phyloP scores from a whole-genome alignment of 371 early-diverging fungal genomes.

The Mucor mucedo region DNA sequence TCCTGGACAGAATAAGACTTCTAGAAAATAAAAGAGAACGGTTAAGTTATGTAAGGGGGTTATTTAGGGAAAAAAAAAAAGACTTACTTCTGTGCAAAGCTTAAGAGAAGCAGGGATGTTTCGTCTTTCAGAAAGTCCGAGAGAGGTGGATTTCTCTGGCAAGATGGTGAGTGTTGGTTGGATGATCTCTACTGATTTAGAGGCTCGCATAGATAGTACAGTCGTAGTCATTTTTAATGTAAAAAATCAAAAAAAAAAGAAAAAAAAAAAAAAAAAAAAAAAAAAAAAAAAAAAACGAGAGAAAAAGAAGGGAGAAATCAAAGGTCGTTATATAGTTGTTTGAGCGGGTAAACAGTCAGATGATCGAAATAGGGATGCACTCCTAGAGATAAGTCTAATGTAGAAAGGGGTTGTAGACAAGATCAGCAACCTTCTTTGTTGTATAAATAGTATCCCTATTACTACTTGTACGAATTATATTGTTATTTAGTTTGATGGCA shows the following conservation, averaged over 20 bases:
- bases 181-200: slow-evolving; percentile 19
- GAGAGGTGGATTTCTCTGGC: slow-evolving; percentile 26
- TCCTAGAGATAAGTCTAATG: not conserved
- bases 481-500: not conserved
- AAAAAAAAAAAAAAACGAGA: slow-evolving; percentile 10
- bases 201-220: not conserved
- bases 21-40: slow-evolving; percentile 45
- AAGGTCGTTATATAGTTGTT: not conserved
- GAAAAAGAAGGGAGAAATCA: not conserved
- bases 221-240: not conserved
- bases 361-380: not conserved
- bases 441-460: slow-evolving; percentile 2
- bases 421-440: slow-evolving; percentile 8
- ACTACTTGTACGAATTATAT: not conserved
- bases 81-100: slow-evolving; percentile 1
- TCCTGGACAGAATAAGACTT: slow-evolving; percentile 56
- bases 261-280: slow-evolving; percentile 5
- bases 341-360: slow-evolving; percentile 4
- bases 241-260: slow-evolving; percentile 1
- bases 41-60: slow-evolving; percentile 1
- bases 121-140: slow-evolving; percentile 14
- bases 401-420: not conserved
- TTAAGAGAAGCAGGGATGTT: slow-evolving; percentile 24
- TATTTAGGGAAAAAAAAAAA: not conserved
- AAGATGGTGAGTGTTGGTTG: slow-evolving; percentile 5